These are phyloP conservation scores for Neopestalotiopsis clavispora DNA, from an alignment of 2,329 filamentous ascomycete genomes.

Conservation along the genomic window DNA sequence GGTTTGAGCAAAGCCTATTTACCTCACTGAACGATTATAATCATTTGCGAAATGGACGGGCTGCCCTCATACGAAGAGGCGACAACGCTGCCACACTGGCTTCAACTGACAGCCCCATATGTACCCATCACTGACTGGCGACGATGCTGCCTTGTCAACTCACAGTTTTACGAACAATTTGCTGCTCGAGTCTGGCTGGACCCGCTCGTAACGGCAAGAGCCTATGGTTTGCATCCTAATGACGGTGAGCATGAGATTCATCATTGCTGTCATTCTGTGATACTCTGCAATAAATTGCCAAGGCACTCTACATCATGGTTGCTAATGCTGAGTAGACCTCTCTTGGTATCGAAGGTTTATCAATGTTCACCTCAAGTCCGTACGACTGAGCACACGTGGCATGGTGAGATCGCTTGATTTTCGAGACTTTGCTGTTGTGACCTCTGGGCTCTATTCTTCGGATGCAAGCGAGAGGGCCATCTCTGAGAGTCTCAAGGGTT, in stretches of 20 bases:
- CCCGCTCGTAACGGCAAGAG: slow-evolving; percentile 45
- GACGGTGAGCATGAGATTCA: slow-evolving; percentile 43
- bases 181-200: slow-evolving; percentile 59
- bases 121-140: slow-evolving; percentile 46
- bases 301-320: neutral
- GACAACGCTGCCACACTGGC: slow-evolving; percentile 51
- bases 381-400: slow-evolving; percentile 43
- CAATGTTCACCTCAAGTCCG: slow-evolving; percentile 38
- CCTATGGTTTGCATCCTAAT: slow-evolving; percentile 46
- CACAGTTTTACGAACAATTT: slow-evolving; percentile 53
- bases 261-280: neutral
- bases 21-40: neutral
- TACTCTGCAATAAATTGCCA: neutral
- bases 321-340: slow-evolving; percentile 43
- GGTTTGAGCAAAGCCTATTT: neutral
- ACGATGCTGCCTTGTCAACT: slow-evolving; percentile 53
- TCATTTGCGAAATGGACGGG: slow-evolving; percentile 31
- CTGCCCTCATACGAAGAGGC: slow-evolving; percentile 62
- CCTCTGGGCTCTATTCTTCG: slow-evolving; percentile 46
- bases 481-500: slow-evolving; percentile 43
- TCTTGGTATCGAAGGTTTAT: slow-evolving; percentile 55
- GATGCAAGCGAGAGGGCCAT: slow-evolving; percentile 42
- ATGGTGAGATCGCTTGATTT: slow-evolving; percentile 55
- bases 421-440: slow-evolving; percentile 44
- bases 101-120: slow-evolving; percentile 51